Evolutionary conservation across 2,329 filamentous ascomycete genomes (phyloP).

Genomic region (Fusarium siculi): DNA sequence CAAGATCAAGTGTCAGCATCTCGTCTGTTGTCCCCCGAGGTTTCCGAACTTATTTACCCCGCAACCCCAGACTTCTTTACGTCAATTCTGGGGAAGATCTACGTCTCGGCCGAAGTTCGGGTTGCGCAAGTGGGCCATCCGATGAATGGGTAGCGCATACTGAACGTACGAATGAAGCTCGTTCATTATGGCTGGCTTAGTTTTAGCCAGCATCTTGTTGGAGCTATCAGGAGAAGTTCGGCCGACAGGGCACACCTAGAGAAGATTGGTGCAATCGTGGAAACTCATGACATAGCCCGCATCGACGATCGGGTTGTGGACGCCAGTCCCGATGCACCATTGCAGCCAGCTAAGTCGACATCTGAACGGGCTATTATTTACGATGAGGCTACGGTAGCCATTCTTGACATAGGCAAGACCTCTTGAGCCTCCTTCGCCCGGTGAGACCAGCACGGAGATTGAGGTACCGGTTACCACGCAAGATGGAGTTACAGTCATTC

Average conservation of each 20-base stretch:
- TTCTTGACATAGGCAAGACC: rapidly evolving
- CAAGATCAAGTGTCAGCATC: not conserved
- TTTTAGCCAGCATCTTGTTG: too few species aligned
- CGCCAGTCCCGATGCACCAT: rapidly evolving
- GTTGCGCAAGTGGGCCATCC: not conserved
- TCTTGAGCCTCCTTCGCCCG: too few species aligned
- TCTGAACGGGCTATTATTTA: rapidly evolving
- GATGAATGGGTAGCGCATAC: not conserved
- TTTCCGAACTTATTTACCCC: not conserved
- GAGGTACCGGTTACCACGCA: too few species aligned
- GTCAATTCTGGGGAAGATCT: not conserved
- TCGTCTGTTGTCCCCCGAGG: not conserved
- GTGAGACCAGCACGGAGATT: too few species aligned
- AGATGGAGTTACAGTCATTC: too few species aligned
- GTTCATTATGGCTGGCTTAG: too few species aligned
- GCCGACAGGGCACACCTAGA: not conserved
- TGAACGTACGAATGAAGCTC: not conserved
- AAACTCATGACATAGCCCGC: rapidly evolving
- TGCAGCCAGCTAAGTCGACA: rapidly evolving
- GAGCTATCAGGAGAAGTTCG: not conserved
- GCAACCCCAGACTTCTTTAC: not conserved
- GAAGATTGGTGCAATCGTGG: rapidly evolving
- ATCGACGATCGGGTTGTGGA: not conserved
- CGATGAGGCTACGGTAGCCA: not conserved
- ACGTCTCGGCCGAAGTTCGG: not conserved